Conservation (phyloP, 176 grass and related monocot genomes). For the Pontederia paniculata region DNA sequence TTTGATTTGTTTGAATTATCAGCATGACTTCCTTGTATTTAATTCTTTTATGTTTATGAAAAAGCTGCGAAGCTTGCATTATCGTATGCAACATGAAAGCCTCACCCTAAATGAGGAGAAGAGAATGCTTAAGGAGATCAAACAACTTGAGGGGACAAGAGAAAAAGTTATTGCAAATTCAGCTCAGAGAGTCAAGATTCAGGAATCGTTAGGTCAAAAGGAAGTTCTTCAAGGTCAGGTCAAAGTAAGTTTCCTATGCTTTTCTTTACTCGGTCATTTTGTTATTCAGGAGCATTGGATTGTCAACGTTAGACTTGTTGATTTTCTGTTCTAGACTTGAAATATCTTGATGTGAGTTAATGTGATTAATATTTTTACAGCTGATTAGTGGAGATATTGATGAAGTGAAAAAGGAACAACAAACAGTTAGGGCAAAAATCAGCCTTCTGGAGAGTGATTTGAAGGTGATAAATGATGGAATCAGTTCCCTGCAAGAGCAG, state of each 20-base stretch:
- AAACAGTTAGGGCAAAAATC: conserved; percentile 54
- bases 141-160: conserved; percentile 77
- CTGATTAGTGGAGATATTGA: conserved; percentile 39
- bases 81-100: conserved; percentile 81
- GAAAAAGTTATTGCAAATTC: conserved; percentile 57
- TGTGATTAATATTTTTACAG: conserved; percentile 19
- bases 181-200: conserved; percentile 62
- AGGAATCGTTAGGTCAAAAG: conserved; percentile 75
- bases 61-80: conserved; percentile 75
- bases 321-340: neutral
- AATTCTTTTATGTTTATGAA: conserved; percentile 18
- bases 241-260: conserved; percentile 46
- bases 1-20: neutral
- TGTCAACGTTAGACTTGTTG: neutral
- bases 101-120: conserved; percentile 79
- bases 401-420: conserved; percentile 51
- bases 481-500: conserved; percentile 38
- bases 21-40: conserved; percentile 6
- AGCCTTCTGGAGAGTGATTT: conserved; percentile 49
- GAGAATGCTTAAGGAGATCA: conserved; percentile 74
- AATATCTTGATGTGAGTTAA: conserved; percentile 1
- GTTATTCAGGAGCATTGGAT: neutral
- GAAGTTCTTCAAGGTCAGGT: conserved; percentile 75
- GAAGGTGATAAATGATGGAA: conserved; percentile 29
- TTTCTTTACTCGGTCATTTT: conserved; percentile 1